A percentile compares a stretch with the other conserved stretches of the same genome.
Conservation (phyloP, 805 yeast species). For the Ascoidea rubescens region DNA sequence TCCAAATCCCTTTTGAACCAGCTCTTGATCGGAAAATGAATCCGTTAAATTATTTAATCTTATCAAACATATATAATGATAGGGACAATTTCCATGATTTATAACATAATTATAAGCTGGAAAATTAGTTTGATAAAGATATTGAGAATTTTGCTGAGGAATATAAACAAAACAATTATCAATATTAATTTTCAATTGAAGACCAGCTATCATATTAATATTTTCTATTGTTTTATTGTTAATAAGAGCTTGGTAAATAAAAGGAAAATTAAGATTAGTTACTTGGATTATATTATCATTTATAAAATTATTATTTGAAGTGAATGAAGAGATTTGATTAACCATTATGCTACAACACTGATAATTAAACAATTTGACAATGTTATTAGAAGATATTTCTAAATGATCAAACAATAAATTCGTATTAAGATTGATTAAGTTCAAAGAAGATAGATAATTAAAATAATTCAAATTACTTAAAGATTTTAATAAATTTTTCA, state of each 20-base stretch:
- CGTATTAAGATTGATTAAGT: too few species aligned
- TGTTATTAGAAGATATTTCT: too few species aligned
- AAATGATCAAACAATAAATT: too few species aligned
- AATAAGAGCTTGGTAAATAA: background rate
- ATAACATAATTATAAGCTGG: too few species aligned
- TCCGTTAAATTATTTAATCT: too few species aligned
- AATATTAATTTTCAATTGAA: too few species aligned
- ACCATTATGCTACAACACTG: background rate
- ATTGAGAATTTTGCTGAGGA: too few species aligned
- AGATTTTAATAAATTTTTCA: too few species aligned
- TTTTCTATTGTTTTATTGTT: background rate
- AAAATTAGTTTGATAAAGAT: too few species aligned
- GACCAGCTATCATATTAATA: background rate
- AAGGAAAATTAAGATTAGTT: background rate
- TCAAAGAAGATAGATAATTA: too few species aligned
- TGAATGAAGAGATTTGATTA: background rate
- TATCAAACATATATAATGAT: background rate
- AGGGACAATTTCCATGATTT: background rate
- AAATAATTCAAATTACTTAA: too few species aligned
- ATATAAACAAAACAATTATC: background rate
- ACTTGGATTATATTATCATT: background rate
- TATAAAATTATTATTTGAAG: background rate
- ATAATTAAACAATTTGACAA: background rate
- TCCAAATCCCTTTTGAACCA: background rate
- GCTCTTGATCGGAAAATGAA: too few species aligned